Evolutionary conservation across 441 rosid genomes (phyloP), one percentile per base, ranked within the genome.

Genomic region (Gossypium gossypioides): DNA sequence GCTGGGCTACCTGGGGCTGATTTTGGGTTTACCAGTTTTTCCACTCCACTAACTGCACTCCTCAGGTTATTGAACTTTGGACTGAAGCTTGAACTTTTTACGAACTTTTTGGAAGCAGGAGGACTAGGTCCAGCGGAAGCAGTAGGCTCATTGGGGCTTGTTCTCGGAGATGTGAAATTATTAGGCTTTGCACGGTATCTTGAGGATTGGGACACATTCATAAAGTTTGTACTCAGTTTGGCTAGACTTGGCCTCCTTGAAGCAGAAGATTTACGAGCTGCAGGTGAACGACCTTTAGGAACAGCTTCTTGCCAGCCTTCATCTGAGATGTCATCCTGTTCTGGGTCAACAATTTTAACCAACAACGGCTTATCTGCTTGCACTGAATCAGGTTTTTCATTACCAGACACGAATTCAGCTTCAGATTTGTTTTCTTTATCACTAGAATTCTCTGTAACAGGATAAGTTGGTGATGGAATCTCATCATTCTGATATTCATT

Each of bases 261-360:
- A 79, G 85, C 80, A 68, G 88, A 82, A 75, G 84, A 78, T 80
- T 89, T 90, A 72, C 94, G 91, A 79, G 82, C 82, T 62, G 91
- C 74, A 60, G 86, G 95, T 74, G 88, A 81, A 56, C 98, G 97
- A 24, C 87, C 81, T 84, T 85, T 89, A 2, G 92, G 88, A 56
- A 85, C 90, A 77, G 96, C 92, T 85, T 89, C 92, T 82, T 89
- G 95, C 96, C 96, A 89, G 76, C 96, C 96, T 82, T 89, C 91
- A 76, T 88, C 96, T 2, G 89, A 83, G 52, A 63, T 82, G 63
- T 86, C 88, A 42, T 83, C 87, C 37, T 79, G 85, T 48, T 63
- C 73, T 1, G 68, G 61, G 68, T 79, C 74, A 46, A 81, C 86
- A 59, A 34, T 76, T 61, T 72, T 78, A 63, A 76, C 79, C 70